Evolutionary conservation across 2,329 filamentous ascomycete genomes (phyloP).

Genomic region (Scortechinia acanthostroma): DNA sequence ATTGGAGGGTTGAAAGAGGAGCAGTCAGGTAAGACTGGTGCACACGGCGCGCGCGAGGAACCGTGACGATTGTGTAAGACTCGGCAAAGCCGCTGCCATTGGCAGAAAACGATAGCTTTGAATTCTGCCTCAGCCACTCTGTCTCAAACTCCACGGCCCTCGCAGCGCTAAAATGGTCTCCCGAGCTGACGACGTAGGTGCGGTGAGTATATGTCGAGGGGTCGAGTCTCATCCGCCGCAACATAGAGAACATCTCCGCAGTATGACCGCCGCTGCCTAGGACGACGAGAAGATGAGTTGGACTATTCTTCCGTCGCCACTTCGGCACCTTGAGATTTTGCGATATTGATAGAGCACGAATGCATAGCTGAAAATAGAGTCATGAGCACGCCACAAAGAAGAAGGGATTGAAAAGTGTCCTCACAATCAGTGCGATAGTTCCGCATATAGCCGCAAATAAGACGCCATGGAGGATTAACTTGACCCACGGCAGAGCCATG

Average conservation of each 20-base stretch:
- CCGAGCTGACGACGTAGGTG: constrained; percentile 51
- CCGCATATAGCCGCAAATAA: too few species aligned
- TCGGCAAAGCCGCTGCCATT: neutral
- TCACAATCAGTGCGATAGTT: too few species aligned
- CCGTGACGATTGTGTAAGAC: constrained; percentile 38
- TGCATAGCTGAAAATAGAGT: too few species aligned
- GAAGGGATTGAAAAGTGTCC: too few species aligned
- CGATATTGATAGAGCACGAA: neutral
- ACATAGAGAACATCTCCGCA: constrained; percentile 56
- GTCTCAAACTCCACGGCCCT: constrained; percentile 47
- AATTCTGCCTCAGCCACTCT: neutral
- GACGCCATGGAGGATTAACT: too few species aligned
- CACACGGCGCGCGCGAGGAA: constrained; percentile 49
- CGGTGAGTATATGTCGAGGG: constrained; percentile 35
- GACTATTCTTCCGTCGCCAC: constrained; percentile 8
- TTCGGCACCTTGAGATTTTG: neutral
- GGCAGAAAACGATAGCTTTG: neutral
- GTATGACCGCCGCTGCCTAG: constrained; percentile 61
- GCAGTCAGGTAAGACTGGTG: constrained; percentile 49
- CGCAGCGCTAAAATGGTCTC: constrained; percentile 45
- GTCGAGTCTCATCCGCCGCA: constrained; percentile 25
- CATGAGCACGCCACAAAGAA: too few species aligned
- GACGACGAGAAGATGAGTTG: constrained; percentile 52
- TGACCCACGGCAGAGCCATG: too few species aligned
- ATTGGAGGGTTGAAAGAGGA: constrained; percentile 39